Evolutionary conservation across 106 monocot species (phyloP).

Genomic region (Allium sativum): DNA sequence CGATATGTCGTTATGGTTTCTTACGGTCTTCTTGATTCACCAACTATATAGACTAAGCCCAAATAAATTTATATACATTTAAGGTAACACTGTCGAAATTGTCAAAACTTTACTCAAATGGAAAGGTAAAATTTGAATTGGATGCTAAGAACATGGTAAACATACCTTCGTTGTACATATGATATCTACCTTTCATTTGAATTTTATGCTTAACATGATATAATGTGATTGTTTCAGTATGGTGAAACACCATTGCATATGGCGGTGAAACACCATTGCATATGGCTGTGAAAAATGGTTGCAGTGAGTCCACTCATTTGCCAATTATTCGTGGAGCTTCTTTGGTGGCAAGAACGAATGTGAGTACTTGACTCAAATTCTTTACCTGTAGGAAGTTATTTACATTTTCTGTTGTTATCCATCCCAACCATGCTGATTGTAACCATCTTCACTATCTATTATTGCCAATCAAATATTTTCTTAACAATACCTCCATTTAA

Average conservation of each 20-base stretch:
- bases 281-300: slow-evolving; percentile 89
- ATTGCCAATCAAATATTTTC: too few relatives aligned
- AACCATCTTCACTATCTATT: too few relatives aligned
- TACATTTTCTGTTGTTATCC: background rate
- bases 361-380: slow-evolving; percentile 11
- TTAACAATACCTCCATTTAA: too few relatives aligned
- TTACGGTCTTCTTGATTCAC: too few relatives aligned
- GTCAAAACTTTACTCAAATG: slow-evolving; percentile 64
- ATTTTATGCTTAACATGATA: background rate
- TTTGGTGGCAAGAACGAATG: slow-evolving; percentile 74
- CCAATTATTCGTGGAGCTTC: slow-evolving; percentile 56
- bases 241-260: too few relatives aligned
- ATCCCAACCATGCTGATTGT: background rate
- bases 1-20: too few relatives aligned
- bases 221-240: slow-evolving; percentile 39
- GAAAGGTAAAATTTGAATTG: slow-evolving; percentile 52
- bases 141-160: slow-evolving; percentile 88
- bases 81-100: slow-evolving; percentile 35
- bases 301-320: slow-evolving; percentile 39
- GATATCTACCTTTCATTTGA: background rate
- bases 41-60: too few relatives aligned
- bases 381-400: background rate
- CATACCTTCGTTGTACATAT: background rate
- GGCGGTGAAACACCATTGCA: slow-evolving; percentile 97
- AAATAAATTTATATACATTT: too few relatives aligned